A percentile compares a stretch with the other conserved stretches of the same genome.
phyloP scores from a whole-genome alignment of 2,329 filamentous ascomycete genomes.

The Neoascochyta sp. region DNA sequence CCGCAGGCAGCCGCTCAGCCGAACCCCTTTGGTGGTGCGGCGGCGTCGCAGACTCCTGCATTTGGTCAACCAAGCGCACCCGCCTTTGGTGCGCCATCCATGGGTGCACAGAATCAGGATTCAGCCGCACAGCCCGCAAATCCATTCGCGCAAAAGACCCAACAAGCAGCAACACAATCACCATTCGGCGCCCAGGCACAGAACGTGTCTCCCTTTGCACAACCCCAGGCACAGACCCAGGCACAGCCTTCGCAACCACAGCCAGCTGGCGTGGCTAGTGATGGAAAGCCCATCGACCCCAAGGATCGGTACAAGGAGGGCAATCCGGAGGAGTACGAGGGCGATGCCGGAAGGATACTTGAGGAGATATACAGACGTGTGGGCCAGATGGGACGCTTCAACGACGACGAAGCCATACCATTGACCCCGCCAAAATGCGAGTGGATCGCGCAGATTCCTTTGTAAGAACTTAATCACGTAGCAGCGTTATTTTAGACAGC shows the following conservation, averaged over 20 bases:
- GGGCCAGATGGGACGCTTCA: constrained; percentile 63
- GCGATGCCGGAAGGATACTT: constrained; percentile 50
- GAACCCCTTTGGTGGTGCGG: constrained; percentile 17
- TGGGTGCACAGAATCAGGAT: constrained; percentile 13
- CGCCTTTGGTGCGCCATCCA: constrained; percentile 34
- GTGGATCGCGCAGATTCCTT: constrained; percentile 51
- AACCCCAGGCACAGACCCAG: constrained; percentile 8
- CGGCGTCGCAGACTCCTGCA: constrained; percentile 16
- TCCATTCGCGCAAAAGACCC: constrained; percentile 20
- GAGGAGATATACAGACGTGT: constrained; percentile 64
- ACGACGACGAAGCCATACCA: constrained; percentile 67
- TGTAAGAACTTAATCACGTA: too few relatives aligned
- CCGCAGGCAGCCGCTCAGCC: constrained; percentile 9
- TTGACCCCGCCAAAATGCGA: constrained; percentile 73
- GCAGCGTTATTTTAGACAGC: too few relatives aligned
- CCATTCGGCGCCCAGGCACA: constrained; percentile 12
- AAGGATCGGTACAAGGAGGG: constrained; percentile 57
- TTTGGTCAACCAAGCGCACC: constrained; percentile 37
- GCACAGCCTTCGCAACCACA: constrained; percentile 40
- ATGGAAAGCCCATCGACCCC: constrained; percentile 20
- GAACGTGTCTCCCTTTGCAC: constrained; percentile 9
- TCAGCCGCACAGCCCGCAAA: constrained; percentile 12
- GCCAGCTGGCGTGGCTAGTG: constrained; percentile 5
- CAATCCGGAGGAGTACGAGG: constrained; percentile 55
- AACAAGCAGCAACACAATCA: constrained; percentile 12